Evolutionary conservation across 371 early-diverging fungal species (phyloP).

Genomic region (Rhizomucor pusillus): DNA sequence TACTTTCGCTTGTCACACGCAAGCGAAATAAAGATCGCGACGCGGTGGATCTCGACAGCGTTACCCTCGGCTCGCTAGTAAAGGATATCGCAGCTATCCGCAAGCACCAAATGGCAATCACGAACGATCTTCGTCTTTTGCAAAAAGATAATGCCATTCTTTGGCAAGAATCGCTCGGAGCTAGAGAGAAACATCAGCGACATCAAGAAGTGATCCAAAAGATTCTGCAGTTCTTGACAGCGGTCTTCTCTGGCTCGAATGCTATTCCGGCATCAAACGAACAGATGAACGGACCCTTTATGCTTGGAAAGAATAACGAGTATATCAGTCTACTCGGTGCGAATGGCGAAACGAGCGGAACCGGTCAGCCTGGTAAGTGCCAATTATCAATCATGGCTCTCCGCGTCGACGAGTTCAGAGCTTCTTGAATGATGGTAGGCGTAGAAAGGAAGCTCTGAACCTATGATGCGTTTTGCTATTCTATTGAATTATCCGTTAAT

Average conservation of each 20-base stretch:
- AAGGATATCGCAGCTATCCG: constrained; percentile 80
- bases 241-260: constrained; percentile 45
- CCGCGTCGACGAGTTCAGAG: not conserved
- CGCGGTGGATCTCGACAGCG: constrained; percentile 22
- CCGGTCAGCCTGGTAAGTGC: constrained; percentile 1
- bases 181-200: constrained; percentile 73
- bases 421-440: too few species aligned
- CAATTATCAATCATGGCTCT: not conserved
- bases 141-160: constrained; percentile 83
- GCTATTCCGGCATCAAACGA: not conserved
- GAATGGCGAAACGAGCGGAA: not conserved
- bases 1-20: constrained; percentile 50
- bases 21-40: constrained; percentile 50
- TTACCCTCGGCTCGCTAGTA: constrained; percentile 50
- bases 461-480: not conserved
- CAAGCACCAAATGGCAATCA: constrained; percentile 81
- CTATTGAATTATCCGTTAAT: constrained; percentile 7
- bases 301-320: constrained; percentile 17
- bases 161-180: constrained; percentile 78
- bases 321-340: constrained; percentile 12
- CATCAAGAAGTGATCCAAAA: constrained; percentile 93
- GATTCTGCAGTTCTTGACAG: constrained; percentile 73
- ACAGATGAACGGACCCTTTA: constrained; percentile 12
- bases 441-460: too few species aligned
- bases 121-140: constrained; percentile 74